Evolutionary conservation across 2,329 filamentous ascomycete genomes (phyloP), one percentile per base, ranked within the genome.

Genomic region (Thelonectria olida): DNA sequence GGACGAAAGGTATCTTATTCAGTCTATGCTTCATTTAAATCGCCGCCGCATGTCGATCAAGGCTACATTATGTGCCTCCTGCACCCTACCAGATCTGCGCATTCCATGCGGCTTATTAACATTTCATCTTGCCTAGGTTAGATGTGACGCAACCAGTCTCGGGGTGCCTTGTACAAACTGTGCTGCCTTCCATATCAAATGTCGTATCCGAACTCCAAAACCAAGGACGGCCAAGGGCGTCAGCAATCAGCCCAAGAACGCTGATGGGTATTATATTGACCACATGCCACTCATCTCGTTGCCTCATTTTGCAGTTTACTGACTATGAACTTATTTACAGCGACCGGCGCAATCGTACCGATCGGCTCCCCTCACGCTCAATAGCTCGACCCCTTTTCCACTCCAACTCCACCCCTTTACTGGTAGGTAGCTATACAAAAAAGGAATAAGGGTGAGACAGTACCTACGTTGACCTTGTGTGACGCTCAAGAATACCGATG

Each of bases 131-230:
- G n/a, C 53, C 54, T 61, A 98, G 93, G 95, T 98, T 63, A 92
- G 96, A 79, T 99, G 96, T 82, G 96, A 99, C 84, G 96, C 96
- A 72, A 96, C 96, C 61, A 97, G 92, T 74, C 85, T 97, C 71
- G 96, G 96, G 63, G 93, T 98, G 42, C 96, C 96, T 34, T 99
- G 96, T 84, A 99, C 96, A 70, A 99, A 99, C 79, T 99, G 96
- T 76, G 95, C 97, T 67, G 96, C 96, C 71, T 99, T 99, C 79
- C 92, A 92, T 69, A 97, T 99, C 76, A 95, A 98, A 82, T 99
- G 96, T 82, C 93, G 93, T 77, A 98, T 99, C 72, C 96, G 96
- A 28, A 90, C 91, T 2, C 94, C 95, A 1, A 98, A 97, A 82
- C 87, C 95, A 72, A 99, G 98, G 83, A 97, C 97, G 85, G 89